A percentile compares a stretch with the other conserved stretches of the same genome.
These are phyloP conservation scores for Vanilla planifolia DNA, from an alignment of 106 monocot genomes.

Conservation along the genomic window DNA sequence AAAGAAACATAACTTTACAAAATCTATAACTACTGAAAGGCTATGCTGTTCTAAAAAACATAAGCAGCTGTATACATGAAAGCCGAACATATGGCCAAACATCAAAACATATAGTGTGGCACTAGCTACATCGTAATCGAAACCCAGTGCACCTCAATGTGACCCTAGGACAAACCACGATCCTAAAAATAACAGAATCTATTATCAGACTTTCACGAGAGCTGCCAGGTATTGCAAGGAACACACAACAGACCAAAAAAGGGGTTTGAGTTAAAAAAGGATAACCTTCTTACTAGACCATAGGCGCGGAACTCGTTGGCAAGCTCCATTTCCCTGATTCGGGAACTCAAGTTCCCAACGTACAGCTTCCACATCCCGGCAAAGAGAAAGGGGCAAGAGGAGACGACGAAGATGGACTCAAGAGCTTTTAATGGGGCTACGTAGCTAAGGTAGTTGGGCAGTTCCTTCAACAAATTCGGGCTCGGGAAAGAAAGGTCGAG, in stretches of 20 bases:
- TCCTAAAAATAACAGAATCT: neutral
- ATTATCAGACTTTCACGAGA: neutral
- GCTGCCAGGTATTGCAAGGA: neutral
- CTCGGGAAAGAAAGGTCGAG: no score
- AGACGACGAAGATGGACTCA: no score
- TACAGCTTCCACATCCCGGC: slow-evolving; percentile 3
- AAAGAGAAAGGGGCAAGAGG: neutral
- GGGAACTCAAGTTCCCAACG: slow-evolving; percentile 6
- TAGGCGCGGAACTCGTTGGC: slow-evolving; percentile 1
- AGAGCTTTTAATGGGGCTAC: no score
- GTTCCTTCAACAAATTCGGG: no score
- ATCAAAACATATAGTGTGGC: no score
- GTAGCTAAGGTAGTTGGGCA: no score
- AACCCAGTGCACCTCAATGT: neutral
- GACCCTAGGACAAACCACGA: neutral
- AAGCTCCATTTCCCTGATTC: slow-evolving; percentile 7
- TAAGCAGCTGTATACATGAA: no score
- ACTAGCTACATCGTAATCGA: neutral
- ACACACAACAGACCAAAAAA: neutral
- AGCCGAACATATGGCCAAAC: no score
- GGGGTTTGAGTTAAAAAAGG: neutral
- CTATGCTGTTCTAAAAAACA: no score
- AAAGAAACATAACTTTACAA: no score
- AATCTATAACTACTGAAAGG: no score
- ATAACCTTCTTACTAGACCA: slow-evolving; percentile 3